phyloP scores from a whole-genome alignment of 2,329 filamentous ascomycete species.

The Aspergillus pseudoviridinutans region DNA sequence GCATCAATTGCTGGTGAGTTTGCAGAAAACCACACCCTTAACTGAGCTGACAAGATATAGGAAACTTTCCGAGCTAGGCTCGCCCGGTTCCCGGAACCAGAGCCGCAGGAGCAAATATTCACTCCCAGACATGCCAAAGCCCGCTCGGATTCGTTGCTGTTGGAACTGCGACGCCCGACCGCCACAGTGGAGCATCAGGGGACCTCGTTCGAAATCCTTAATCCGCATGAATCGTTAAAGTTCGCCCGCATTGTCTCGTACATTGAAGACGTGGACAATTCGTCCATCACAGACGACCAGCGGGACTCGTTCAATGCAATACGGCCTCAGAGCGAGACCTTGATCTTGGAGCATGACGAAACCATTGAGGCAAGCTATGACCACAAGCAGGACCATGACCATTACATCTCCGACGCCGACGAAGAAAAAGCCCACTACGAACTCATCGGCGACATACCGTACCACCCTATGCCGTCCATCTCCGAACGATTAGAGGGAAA shows the following conservation, averaged over 20 bases:
- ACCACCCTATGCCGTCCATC: constrained; percentile 24
- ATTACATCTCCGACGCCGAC: constrained; percentile 5
- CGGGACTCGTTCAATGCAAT: constrained; percentile 20
- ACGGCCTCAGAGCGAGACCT: constrained; percentile 9
- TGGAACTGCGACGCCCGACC: constrained; percentile 19
- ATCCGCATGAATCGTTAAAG: constrained; percentile 34
- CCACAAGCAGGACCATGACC: not conserved
- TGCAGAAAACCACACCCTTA: not conserved
- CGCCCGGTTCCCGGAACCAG: constrained; percentile 18
- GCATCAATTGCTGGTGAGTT: constrained; percentile 15
- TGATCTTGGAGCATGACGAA: constrained; percentile 5
- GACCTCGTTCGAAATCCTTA: constrained; percentile 36
- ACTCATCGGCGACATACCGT: constrained; percentile 18
- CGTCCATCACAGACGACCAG: constrained; percentile 17
- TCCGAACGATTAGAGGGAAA: constrained; percentile 20
- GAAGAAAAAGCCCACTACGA: constrained; percentile 16
- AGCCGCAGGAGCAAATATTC: constrained; percentile 15
- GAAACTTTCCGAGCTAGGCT: constrained; percentile 32
- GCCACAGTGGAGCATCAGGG: constrained; percentile 32
- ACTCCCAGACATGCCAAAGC: constrained; percentile 16
- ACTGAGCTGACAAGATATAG: constrained; percentile 11
- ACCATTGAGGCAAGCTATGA: not conserved
- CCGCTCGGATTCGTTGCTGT: constrained; percentile 26
- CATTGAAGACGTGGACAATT: constrained; percentile 31
- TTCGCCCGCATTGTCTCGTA: constrained; percentile 34